phyloP scores from a whole-genome alignment of 2,329 filamentous ascomycete genomes.

The Exserohilum rostratum region DNA sequence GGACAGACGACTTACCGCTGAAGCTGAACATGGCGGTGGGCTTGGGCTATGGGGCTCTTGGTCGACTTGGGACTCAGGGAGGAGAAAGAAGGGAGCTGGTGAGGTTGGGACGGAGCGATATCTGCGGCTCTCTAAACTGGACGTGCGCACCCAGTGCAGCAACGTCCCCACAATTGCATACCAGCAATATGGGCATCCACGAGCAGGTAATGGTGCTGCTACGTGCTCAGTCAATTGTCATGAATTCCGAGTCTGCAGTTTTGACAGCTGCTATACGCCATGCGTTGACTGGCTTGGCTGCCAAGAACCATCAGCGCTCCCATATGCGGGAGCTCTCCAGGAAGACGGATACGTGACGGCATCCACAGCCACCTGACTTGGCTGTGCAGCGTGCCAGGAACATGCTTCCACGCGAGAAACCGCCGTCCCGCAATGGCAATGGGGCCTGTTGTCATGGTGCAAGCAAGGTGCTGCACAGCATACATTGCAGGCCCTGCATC shows the following conservation, averaged over 20 bases:
- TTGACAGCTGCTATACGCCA: constrained; percentile 11
- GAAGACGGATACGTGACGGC: neutral
- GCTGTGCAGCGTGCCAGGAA: neutral
- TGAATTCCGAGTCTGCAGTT: neutral
- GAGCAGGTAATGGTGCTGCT: neutral
- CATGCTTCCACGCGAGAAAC: neutral
- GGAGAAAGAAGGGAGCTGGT: constrained; percentile 5
- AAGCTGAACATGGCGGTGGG: constrained; percentile 44
- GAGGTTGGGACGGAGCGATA: constrained; percentile 6
- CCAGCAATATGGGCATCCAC: constrained; percentile 1
- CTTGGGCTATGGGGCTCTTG: neutral
- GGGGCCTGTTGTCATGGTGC: neutral
- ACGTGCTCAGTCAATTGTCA: neutral
- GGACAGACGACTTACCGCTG: constrained; percentile 40
- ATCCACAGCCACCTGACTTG: neutral
- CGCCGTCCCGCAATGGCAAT: too few species aligned
- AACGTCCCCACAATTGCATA: constrained; percentile 11
- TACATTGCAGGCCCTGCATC: neutral
- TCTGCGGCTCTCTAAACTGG: constrained; percentile 14
- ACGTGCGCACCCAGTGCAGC: constrained; percentile 22
- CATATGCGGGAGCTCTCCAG: neutral
- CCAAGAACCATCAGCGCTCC: neutral
- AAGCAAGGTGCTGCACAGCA: neutral
- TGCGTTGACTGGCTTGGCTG: constrained; percentile 1
- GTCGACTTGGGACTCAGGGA: constrained; percentile 2